Percentiles rank a stretch among this genome's conserved stretches.
phyloP scores from a whole-genome alignment of 345 rosid genomes.

The Kandelia obovata region DNA sequence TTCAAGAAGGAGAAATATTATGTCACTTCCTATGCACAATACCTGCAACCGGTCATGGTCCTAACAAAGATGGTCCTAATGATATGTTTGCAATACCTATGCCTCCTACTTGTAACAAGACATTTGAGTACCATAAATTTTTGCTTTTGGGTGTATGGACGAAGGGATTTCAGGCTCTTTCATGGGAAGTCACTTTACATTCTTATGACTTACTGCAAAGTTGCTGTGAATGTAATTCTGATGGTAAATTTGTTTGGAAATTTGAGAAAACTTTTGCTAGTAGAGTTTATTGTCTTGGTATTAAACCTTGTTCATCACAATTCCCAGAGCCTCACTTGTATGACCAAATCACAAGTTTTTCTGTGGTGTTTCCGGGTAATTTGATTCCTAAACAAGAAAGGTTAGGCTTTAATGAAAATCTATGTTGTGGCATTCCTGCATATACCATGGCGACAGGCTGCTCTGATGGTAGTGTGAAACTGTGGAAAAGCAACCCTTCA shows the following conservation, averaged over 20 bases:
- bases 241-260: slow-evolving; percentile 35
- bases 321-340: slow-evolving; percentile 55
- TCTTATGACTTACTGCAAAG: slow-evolving; percentile 37
- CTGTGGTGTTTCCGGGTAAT: slow-evolving; percentile 48
- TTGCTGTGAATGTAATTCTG: slow-evolving; percentile 46
- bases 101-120: slow-evolving; percentile 46
- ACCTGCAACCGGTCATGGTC: slow-evolving; percentile 45
- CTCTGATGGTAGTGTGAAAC: slow-evolving; percentile 71
- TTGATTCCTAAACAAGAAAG: slow-evolving; percentile 31
- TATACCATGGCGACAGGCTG: slow-evolving; percentile 81
- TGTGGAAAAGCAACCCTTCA: slow-evolving; percentile 63
- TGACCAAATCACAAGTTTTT: slow-evolving; percentile 62
- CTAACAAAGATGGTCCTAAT: slow-evolving; percentile 51
- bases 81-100: slow-evolving; percentile 58
- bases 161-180: slow-evolving; percentile 55
- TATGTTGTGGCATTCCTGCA: slow-evolving; percentile 36
- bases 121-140: slow-evolving; percentile 45
- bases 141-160: slow-evolving; percentile 72
- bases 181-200: slow-evolving; percentile 71
- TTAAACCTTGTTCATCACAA: slow-evolving; percentile 54
- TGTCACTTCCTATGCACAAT: slow-evolving; percentile 65
- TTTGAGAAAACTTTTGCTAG: slow-evolving; percentile 48
- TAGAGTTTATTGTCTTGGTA: slow-evolving; percentile 47
- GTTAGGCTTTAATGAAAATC: slow-evolving; percentile 26
- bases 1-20: slow-evolving; percentile 27